These are phyloP conservation scores for Sporothrix dimorphospora DNA, from an alignment of 2,329 filamentous ascomycete genomes.

Conservation along the genomic window DNA sequence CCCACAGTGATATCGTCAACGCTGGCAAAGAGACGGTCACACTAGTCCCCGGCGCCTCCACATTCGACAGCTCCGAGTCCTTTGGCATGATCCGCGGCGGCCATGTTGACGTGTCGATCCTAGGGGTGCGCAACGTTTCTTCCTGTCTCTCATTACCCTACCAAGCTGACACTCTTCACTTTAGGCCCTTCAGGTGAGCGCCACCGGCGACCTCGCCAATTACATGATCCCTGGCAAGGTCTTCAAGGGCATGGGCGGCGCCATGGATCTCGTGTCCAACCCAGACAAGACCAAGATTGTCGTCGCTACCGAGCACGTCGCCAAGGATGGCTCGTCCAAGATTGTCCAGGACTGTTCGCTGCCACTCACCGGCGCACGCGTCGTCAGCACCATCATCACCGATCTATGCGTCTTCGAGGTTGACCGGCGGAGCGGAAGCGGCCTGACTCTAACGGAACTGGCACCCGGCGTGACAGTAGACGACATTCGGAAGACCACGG, in stretches of 20 bases:
- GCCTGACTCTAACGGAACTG: neutral
- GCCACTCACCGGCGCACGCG: constrained; percentile 61
- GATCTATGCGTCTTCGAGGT: constrained; percentile 52
- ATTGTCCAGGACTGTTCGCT: constrained; percentile 66
- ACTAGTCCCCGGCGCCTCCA: constrained; percentile 72
- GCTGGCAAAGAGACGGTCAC: constrained; percentile 89
- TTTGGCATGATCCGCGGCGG: constrained; percentile 88
- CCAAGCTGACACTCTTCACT: neutral
- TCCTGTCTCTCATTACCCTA: neutral
- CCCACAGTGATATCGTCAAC: constrained; percentile 40
- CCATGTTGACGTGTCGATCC: constrained; percentile 80
- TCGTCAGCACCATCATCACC: constrained; percentile 63
- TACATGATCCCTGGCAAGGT: constrained; percentile 91
- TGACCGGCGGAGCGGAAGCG: neutral
- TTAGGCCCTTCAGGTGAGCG: constrained; percentile 69
- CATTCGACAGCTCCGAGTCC: constrained; percentile 79
- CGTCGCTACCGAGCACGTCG: constrained; percentile 70
- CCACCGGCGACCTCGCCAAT: constrained; percentile 79
- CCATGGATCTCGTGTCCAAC: constrained; percentile 74
- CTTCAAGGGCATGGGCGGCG: constrained; percentile 79
- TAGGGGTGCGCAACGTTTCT: constrained; percentile 59
- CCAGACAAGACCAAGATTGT: constrained; percentile 73
- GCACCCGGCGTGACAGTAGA: neutral
- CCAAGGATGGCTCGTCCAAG: constrained; percentile 69
- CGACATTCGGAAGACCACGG: neutral